Evolutionary conservation across 2,329 filamentous ascomycete genomes (phyloP).

Genomic region (Clonostachys chloroleuca): DNA sequence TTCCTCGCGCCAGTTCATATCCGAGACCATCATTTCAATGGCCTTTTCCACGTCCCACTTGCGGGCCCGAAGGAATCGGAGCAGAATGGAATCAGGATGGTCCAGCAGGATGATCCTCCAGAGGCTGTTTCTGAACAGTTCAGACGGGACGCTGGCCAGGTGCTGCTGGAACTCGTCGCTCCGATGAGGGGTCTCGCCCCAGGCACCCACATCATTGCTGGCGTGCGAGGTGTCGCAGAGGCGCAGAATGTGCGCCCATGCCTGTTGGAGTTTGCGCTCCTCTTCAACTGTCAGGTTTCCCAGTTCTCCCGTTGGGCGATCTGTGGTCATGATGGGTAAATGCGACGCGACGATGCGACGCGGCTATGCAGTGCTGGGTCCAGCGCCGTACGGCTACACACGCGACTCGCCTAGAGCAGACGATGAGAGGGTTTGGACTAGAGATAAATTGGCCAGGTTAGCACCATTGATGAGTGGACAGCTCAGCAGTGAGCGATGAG

Average conservation of each 20-base stretch:
- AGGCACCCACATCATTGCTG: neutral
- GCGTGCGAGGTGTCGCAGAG: slow-evolving; percentile 8
- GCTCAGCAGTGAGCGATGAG: too few relatives aligned
- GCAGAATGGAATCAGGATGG: slow-evolving; percentile 27
- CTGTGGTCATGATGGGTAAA: too few relatives aligned
- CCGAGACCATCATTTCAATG: slow-evolving; percentile 29
- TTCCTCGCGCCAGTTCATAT: slow-evolving; percentile 28
- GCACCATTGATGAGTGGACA: too few relatives aligned
- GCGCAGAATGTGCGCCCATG: slow-evolving; percentile 13
- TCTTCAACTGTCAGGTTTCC: slow-evolving; percentile 11
- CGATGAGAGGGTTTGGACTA: too few relatives aligned
- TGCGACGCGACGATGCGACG: too few relatives aligned
- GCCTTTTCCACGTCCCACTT: slow-evolving; percentile 33
- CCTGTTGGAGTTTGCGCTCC: slow-evolving; percentile 13
- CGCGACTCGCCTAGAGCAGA: too few relatives aligned
- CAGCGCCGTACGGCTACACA: too few relatives aligned
- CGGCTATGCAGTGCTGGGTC: too few relatives aligned
- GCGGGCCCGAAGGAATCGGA: slow-evolving; percentile 33
- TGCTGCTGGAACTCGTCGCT: slow-evolving; percentile 10
- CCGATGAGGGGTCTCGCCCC: neutral
- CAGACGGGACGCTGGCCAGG: slow-evolving; percentile 11
- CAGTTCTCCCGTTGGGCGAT: slow-evolving; percentile 29
- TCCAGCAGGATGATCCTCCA: slow-evolving; percentile 16
- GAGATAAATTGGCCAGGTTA: too few relatives aligned
- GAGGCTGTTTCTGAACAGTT: neutral